Evolutionary conservation across 2,329 filamentous ascomycete species (phyloP).

Genomic region (Lasiodiplodia sp.): DNA sequence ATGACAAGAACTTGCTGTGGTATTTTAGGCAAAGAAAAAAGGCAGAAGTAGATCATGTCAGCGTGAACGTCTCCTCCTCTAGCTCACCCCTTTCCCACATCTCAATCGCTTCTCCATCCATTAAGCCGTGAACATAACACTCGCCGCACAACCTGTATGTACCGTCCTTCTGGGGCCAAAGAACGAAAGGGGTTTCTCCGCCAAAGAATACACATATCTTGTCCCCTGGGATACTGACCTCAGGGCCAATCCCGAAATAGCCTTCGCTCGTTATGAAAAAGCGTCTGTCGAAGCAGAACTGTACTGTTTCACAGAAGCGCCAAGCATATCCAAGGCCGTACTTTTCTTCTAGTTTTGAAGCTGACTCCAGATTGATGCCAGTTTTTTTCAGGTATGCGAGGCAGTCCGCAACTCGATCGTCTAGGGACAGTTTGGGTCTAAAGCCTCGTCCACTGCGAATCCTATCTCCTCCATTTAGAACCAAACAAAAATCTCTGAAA

Average conservation of each 20-base stretch:
- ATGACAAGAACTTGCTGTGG: no score
- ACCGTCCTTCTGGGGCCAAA: background rate
- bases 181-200: background rate
- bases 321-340: background rate
- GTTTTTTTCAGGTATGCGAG: background rate
- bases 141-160: background rate
- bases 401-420: background rate
- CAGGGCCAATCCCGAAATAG: background rate
- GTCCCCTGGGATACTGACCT: background rate
- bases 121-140: background rate
- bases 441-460: background rate
- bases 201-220: background rate
- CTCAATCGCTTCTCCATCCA: background rate
- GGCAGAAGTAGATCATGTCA: background rate
- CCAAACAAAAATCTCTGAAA: background rate
- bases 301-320: background rate
- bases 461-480: fast-evolving
- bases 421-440: background rate
- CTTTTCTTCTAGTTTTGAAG: background rate
- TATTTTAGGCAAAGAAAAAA: no score
- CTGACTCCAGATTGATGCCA: background rate
- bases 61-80: background rate
- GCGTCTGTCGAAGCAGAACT: no score
- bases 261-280: background rate
- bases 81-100: background rate